Evolutionary conservation across 495 filamentous ascomycete species (phyloP).

Genomic region (Articulospora tetracladia): DNA sequence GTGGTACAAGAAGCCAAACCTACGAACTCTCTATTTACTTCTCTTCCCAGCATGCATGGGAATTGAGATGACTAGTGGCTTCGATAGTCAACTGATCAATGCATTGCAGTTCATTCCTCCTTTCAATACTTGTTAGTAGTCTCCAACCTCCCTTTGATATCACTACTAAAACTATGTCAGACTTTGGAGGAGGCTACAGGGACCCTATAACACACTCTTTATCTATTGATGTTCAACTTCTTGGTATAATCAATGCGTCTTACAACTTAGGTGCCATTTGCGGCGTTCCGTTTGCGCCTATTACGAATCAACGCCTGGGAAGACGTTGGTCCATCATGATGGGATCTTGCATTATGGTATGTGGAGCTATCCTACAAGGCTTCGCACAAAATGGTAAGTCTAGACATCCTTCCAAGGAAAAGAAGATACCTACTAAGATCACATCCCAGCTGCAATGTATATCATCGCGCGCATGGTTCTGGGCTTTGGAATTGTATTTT

Average conservation of each 20-base stretch:
- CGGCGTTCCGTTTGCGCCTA: slow-evolving; percentile 44
- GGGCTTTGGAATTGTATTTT: slow-evolving; percentile 61
- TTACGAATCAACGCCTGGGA: slow-evolving; percentile 40
- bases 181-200: slow-evolving; percentile 9
- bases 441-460: slow-evolving; percentile 45
- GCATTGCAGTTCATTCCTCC: slow-evolving; percentile 56
- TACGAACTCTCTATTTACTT: slow-evolving; percentile 56
- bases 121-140: slow-evolving; percentile 23
- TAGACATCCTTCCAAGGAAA: not conserved
- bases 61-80: slow-evolving; percentile 64
- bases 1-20: slow-evolving; percentile 62
- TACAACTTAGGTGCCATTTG: slow-evolving; percentile 44
- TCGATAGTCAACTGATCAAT: slow-evolving; percentile 70
- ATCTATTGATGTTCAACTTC: slow-evolving; percentile 15
- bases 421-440: not conserved
- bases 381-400: not conserved
- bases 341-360: slow-evolving; percentile 42
- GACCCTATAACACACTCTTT: not conserved
- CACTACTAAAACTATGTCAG: not conserved
- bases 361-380: slow-evolving; percentile 37
- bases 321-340: slow-evolving; percentile 45
- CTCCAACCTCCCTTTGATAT: slow-evolving; percentile 25
- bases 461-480: slow-evolving; percentile 61
- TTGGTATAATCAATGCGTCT: slow-evolving; percentile 27
- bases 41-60: slow-evolving; percentile 63